Conservation (phyloP, 345 rosid genomes). For the Arabidopsis thaliana region TAIR10.1 NC_003071.7:19614501-19615000, state of each 20-base stretch:
- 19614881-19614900: conserved; percentile 82
- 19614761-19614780: conserved; percentile 21
- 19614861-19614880: conserved; percentile 51
- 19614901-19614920: conserved; percentile 77
- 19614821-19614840: no score
- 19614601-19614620: no score
- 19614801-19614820: conserved; percentile 11
- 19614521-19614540: no score
- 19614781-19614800: conserved; percentile 12
- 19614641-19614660: conserved; percentile 13
- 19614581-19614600: no score
- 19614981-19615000: background rate
- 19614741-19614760: conserved; percentile 28
- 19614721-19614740: background rate
- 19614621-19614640: background rate
- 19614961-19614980: background rate
- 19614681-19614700: conserved; percentile 33
- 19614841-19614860: conserved; percentile 13
- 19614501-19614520: no score
- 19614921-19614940: conserved; percentile 58
- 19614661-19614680: conserved; percentile 13
- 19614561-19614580: no score
- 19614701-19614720: background rate
- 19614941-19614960: background rate
- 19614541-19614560: no score